Evolutionary conservation across 805 yeast genomes (phyloP).

Genomic region (Hermanozyma aechmeae): DNA sequence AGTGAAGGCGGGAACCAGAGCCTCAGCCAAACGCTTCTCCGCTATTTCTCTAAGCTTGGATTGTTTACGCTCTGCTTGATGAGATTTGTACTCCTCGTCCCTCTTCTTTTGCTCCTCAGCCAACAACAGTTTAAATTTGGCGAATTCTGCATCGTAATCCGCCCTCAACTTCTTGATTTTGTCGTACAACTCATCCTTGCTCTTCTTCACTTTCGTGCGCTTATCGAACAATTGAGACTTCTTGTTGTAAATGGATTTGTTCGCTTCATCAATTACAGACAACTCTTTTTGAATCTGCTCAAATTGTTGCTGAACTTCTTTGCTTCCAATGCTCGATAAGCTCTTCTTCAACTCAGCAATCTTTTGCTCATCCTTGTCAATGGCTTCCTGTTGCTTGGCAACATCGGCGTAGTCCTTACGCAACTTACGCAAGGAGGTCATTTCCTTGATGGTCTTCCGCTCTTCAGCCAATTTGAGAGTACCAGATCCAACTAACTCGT

Average conservation of each 20-base stretch:
- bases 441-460: constrained; percentile 76
- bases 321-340: constrained; percentile 47
- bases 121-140: constrained; percentile 58
- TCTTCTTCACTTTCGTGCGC: constrained; percentile 58
- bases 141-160: constrained; percentile 68
- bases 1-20: constrained; percentile 77
- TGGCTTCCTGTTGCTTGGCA: constrained; percentile 65
- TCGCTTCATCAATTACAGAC: constrained; percentile 52
- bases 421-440: constrained; percentile 71
- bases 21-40: constrained; percentile 63
- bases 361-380: constrained; percentile 71
- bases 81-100: constrained; percentile 56
- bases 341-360: constrained; percentile 66
- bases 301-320: constrained; percentile 58
- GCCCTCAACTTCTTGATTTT: constrained; percentile 60
- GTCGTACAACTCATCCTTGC: constrained; percentile 59
- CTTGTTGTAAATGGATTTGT: constrained; percentile 56
- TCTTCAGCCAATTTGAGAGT: constrained; percentile 83
- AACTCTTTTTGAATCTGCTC: constrained; percentile 62
- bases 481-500: constrained; percentile 70
- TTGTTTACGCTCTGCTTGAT: constrained; percentile 41
- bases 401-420: constrained; percentile 68
- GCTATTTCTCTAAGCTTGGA: constrained; percentile 46
- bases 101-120: constrained; percentile 63
- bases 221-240: constrained; percentile 54